Base-by-base conservation (phyloP, 768 basidiomycete genomes). In the Tubosaeta sp. region DNA sequence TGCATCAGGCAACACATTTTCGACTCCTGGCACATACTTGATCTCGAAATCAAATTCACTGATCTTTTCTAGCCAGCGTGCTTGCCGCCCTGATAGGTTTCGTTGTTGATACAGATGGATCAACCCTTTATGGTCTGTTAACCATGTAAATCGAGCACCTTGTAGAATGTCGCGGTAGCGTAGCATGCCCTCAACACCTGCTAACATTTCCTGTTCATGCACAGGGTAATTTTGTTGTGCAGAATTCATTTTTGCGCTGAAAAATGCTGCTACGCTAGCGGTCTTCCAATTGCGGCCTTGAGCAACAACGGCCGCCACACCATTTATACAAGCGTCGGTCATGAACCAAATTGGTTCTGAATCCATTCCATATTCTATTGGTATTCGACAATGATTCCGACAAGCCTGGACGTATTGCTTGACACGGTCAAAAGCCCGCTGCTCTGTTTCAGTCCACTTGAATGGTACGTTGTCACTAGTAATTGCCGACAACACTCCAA, bases 211-310 rank as follows among this genome's bases (percentile, higher is more conserved):
- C 7, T 70, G 68, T 45, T 75, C 71, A 27, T 74, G 74, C 0
- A 71, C 69, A 1, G 71, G 62, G 33, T 76, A 75, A 34, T 74
- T 74, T 19, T 71, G 71, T 48, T 76, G 72, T 0, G 73, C 66
- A 0, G 65, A 29, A 13, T 62, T 71, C 4, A 75, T 51, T 44
- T 74, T 75, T 0, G 49, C 52, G 1, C 44, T 50, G 22, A 22
- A 22, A 22, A 22, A 22, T 22, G 22, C 49, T 43, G 2, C 22
- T 22, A 55, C 12, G 11, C 26, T 16, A 7, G 39, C 31, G 0
- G 16, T 35, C 2, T 31, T 14, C 50, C 50, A 55, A 0, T 55
- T 42, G 0, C 0, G 6, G 1, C 54, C 54, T 31, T 51, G 54
- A 0, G 50, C 29, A 6, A 55, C 17, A 0, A 51, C 46, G 2